Base-by-base conservation (phyloP, 768 basidiomycete species). In the Leucocoprinus sp. region DNA sequence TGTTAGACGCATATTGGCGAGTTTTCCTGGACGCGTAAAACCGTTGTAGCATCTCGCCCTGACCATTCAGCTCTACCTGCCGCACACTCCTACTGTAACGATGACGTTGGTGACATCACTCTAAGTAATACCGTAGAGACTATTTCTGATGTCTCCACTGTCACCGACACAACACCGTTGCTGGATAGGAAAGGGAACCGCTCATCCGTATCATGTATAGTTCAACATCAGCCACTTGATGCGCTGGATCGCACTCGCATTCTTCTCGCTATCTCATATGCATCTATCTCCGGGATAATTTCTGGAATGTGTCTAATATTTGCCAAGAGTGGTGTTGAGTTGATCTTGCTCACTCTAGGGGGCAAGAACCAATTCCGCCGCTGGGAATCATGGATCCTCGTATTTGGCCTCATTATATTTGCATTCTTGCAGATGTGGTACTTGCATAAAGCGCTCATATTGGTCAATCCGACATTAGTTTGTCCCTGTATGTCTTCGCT, bases 251-350 rank as follows among this genome's bases (percentile, higher is more conserved):
- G 72, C 23, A 80, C 75, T 8, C 72, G 77, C 1, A 60, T 86
- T 1, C 64, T 84, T 48, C 63, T 92, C 35, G 86, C 91, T 8
- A 70, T 92, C 37, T 86, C 88, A 1, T 97, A 88, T 60, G 84
- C 92, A 12, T 88, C 88, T 9, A 77, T 82, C 42, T 91, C 87
- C 3, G 93, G 93, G 0, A 91, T 88, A 17, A 68, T 95, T 21
- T 88, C 84, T 3, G 93, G 93, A 18, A 86, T 97, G 80, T 95
- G 90, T 58, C 67, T 97, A 19, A 70, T 97, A 12, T 88, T 95
- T 52, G 93, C 93, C 12, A 97, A 97, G 67, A 89, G 89, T 49
- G 92, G 89, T 2, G 87, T 93, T 8, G 91, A 95, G 63, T 69
- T 97, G 7, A 69, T 95, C 6, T 65, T 97, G 47, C 65, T 93